These are phyloP conservation scores for Epichloe baconii DNA, from an alignment of 2,329 filamentous ascomycete species.

Conservation along the genomic window DNA sequence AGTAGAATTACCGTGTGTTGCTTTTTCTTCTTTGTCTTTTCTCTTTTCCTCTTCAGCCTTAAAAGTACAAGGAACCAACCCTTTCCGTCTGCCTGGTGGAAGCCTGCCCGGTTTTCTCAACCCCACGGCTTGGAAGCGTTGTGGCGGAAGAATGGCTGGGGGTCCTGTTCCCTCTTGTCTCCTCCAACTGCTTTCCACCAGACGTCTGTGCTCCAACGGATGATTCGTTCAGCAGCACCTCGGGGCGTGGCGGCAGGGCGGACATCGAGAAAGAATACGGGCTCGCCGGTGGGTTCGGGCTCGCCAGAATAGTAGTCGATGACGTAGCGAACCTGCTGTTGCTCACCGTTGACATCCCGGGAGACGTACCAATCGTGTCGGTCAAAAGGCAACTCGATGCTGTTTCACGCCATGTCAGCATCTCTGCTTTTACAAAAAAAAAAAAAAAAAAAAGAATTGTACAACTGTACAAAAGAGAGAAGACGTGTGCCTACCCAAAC, in stretches of 20 bases:
- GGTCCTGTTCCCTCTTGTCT: conserved; percentile 38
- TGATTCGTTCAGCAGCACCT: conserved; percentile 65
- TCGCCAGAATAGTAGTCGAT: conserved; percentile 92
- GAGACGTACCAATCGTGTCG: conserved; percentile 95
- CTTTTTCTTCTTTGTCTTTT: neutral
- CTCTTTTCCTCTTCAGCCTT: neutral
- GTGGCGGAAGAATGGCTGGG: conserved; percentile 21
- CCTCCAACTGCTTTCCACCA: conserved; percentile 86
- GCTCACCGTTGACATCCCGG: conserved; percentile 52
- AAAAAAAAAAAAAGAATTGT: too few relatives aligned
- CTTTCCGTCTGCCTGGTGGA: neutral
- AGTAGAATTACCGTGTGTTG: conserved; percentile 1
- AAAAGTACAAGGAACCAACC: neutral
- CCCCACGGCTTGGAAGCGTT: conserved; percentile 10
- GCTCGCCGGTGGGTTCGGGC: conserved; percentile 72
- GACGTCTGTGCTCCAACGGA: conserved; percentile 83
- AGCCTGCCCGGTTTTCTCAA: neutral
- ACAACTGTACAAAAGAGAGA: neutral
- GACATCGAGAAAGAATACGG: conserved; percentile 92
- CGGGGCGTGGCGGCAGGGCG: conserved; percentile 75
- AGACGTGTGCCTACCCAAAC: conserved; percentile 49
- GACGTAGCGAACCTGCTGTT: conserved; percentile 76
- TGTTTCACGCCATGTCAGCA: conserved; percentile 19
- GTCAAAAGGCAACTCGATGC: conserved; percentile 80
- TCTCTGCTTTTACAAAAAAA: neutral